Evolutionary conservation across 768 basidiomycete species (phyloP).

Genomic region (Myochromella boudieri): DNA sequence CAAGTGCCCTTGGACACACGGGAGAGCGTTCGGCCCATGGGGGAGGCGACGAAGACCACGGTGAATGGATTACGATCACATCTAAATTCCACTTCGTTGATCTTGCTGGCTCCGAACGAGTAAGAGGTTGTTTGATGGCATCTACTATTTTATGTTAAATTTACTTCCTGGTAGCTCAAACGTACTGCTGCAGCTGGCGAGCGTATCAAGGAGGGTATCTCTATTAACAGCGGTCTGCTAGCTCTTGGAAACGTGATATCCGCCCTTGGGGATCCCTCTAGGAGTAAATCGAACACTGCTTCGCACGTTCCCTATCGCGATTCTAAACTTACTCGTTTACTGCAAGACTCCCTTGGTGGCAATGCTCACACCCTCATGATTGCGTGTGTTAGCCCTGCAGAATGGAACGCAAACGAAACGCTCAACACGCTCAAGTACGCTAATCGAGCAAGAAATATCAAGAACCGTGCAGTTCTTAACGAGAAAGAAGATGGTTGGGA

Average conservation of each 20-base stretch:
- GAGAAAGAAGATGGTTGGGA: slow-evolving; percentile 99
- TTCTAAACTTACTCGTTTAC: slow-evolving; percentile 93
- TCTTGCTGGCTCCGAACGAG: slow-evolving; percentile 93
- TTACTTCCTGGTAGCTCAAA: slow-evolving; percentile 62
- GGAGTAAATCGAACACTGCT: slow-evolving; percentile 79
- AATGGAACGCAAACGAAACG: slow-evolving; percentile 94
- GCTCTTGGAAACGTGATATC: slow-evolving; percentile 99
- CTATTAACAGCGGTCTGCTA: slow-evolving; percentile 94
- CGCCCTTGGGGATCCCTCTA: slow-evolving; percentile 90
- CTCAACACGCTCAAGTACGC: slow-evolving; percentile 96
- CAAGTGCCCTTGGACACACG: slow-evolving; percentile 77
- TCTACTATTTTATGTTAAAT: slow-evolving; percentile 18
- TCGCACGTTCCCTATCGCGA: slow-evolving; percentile 97
- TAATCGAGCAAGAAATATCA: slow-evolving; percentile 95
- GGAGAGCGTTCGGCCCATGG: slow-evolving; percentile 42
- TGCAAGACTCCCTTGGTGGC: slow-evolving; percentile 96
- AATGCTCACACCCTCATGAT: slow-evolving; percentile 99
- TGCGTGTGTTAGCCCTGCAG: slow-evolving; percentile 94
- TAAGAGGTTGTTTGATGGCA: slow-evolving; percentile 36
- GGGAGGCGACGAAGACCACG: slow-evolving; percentile 57
- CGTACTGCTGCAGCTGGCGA: slow-evolving; percentile 95
- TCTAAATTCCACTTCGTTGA: slow-evolving; percentile 99
- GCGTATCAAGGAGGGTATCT: slow-evolving; percentile 97
- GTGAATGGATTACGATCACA: slow-evolving; percentile 87
- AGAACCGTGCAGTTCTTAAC: slow-evolving; percentile 89